A percentile compares a stretch with the other conserved stretches of the same genome.
phyloP scores from a whole-genome alignment of 2,329 filamentous ascomycete species.

The Paecilomyces formosus region DNA sequence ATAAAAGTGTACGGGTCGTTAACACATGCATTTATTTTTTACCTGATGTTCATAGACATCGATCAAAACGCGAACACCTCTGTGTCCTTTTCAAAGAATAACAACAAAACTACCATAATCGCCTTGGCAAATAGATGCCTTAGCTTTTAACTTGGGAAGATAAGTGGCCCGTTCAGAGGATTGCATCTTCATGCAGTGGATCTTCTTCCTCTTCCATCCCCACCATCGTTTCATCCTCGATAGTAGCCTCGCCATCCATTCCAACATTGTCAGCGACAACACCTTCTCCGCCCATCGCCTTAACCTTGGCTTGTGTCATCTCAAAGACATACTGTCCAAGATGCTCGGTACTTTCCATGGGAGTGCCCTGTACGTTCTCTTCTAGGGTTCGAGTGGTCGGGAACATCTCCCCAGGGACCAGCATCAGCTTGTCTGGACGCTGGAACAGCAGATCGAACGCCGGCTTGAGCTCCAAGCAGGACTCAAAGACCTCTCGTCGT shows the following conservation, averaged over 20 bases:
- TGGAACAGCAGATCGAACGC: slow-evolving; percentile 74
- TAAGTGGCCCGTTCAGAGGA: slow-evolving; percentile 1
- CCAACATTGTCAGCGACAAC: slow-evolving; percentile 28
- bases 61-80: background rate
- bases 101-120: background rate
- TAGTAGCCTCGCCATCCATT: slow-evolving; percentile 22
- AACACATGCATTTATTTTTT: background rate
- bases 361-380: slow-evolving; percentile 46
- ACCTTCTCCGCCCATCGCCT: slow-evolving; percentile 45
- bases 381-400: slow-evolving; percentile 53
- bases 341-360: slow-evolving; percentile 90
- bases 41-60: background rate
- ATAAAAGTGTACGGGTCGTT: background rate
- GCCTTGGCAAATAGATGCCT: background rate
- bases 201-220: slow-evolving; percentile 27
- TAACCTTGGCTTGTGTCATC: slow-evolving; percentile 73
- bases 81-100: background rate
- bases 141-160: background rate
- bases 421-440: slow-evolving; percentile 70
- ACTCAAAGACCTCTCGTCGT: slow-evolving; percentile 78
- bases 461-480: slow-evolving; percentile 76
- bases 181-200: slow-evolving; percentile 22
- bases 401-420: slow-evolving; percentile 83
- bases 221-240: slow-evolving; percentile 28
- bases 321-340: slow-evolving; percentile 93